phyloP scores from a whole-genome alignment of 805 yeast genomes.

The Candida tallmaniae region DNA sequence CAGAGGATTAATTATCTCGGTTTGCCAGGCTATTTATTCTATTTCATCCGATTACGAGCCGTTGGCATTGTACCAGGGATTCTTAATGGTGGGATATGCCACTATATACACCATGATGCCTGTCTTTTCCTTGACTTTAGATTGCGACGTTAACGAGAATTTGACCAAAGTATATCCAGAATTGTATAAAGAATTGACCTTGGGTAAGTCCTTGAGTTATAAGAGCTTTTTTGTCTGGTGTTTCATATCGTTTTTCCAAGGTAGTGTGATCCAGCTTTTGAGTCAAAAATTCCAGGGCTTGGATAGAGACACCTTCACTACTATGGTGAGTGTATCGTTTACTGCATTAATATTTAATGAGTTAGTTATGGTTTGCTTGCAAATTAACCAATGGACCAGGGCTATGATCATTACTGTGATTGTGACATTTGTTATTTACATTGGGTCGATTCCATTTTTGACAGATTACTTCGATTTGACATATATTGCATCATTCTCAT shows the following conservation, averaged over 20 bases:
- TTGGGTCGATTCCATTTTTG: slow-evolving; percentile 78
- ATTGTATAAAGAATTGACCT: slow-evolving; percentile 84
- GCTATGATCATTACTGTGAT: slow-evolving; percentile 71
- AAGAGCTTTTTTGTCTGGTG: slow-evolving; percentile 91
- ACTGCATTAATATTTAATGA: slow-evolving; percentile 80
- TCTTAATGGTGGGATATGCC: slow-evolving; percentile 98
- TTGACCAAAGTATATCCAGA: slow-evolving; percentile 92
- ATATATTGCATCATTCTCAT: slow-evolving; percentile 54
- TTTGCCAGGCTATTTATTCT: slow-evolving; percentile 92
- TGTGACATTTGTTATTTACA: slow-evolving; percentile 60
- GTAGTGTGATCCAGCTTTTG: slow-evolving; percentile 74
- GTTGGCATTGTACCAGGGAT: slow-evolving; percentile 89
- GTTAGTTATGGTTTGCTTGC: slow-evolving; percentile 87
- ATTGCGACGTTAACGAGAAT: slow-evolving; percentile 85
- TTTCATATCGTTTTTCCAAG: slow-evolving; percentile 85
- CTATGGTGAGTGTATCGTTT: slow-evolving; percentile 84
- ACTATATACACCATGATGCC: slow-evolving; percentile 98
- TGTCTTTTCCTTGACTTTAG: slow-evolving; percentile 87
- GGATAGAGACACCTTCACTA: slow-evolving; percentile 46
- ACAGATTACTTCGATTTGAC: slow-evolving; percentile 79
- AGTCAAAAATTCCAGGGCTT: slow-evolving; percentile 75
- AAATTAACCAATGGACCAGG: slow-evolving; percentile 86
- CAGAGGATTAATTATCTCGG: slow-evolving; percentile 89
- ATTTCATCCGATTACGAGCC: slow-evolving; percentile 88
- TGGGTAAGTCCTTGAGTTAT: slow-evolving; percentile 82